phyloP scores from a whole-genome alignment of 805 yeast species.

The Teunomyces pallodes region DNA sequence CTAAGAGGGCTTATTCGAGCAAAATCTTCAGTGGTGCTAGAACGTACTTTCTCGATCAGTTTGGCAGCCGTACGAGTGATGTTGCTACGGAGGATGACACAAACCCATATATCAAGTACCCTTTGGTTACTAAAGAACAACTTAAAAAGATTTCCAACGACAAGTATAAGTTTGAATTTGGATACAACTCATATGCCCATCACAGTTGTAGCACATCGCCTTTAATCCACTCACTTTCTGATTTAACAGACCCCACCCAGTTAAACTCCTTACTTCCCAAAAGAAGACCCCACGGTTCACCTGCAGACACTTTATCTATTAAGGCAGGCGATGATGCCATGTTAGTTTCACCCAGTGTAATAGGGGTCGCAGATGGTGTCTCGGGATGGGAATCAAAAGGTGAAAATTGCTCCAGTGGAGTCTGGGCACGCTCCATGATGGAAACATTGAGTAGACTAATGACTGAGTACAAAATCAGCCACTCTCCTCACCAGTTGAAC shows the following conservation, averaged over 20 bases:
- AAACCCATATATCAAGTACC: conserved; percentile 41
- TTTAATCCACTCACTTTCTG: conserved; percentile 47
- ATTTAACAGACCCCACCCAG: conserved; percentile 47
- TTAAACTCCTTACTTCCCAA: conserved; percentile 46
- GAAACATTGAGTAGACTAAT: conserved; percentile 48
- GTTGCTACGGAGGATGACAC: conserved; percentile 21
- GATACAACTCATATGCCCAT: conserved; percentile 47
- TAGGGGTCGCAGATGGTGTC: conserved; percentile 58
- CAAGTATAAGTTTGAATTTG: conserved; percentile 42
- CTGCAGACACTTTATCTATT: conserved; percentile 49
- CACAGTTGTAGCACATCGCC: conserved; percentile 42
- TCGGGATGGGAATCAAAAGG: conserved; percentile 51
- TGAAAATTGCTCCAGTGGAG: conserved; percentile 44
- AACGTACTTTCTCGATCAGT: conserved; percentile 19
- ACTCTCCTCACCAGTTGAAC: conserved; percentile 35
- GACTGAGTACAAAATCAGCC: conserved; percentile 43
- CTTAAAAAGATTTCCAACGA: conserved; percentile 36
- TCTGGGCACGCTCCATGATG: conserved; percentile 52
- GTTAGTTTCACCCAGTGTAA: conserved; percentile 50
- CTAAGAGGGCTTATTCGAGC: neutral
- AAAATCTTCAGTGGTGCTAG: conserved; percentile 20
- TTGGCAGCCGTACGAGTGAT: conserved; percentile 6
- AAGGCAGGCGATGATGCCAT: conserved; percentile 59
- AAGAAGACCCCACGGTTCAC: conserved; percentile 51
- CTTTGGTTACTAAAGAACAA: conserved; percentile 39